Evolutionary conservation across 768 basidiomycete species (phyloP), one percentile per base, ranked within the genome.

Genomic region (Kwoniella heveanensis): DNA sequence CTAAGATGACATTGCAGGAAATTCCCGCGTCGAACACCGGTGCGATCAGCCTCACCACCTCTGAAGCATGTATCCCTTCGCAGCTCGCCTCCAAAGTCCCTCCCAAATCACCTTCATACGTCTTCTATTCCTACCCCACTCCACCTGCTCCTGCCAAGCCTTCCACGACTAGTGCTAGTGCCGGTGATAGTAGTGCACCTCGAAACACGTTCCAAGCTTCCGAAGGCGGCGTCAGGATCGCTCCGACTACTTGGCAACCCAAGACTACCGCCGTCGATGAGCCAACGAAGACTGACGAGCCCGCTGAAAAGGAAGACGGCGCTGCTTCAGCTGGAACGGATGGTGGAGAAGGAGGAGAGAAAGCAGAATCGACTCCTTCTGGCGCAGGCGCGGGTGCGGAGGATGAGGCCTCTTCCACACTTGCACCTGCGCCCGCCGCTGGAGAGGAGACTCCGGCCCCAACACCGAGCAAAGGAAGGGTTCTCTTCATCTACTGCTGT

Each of bases 401-500:
- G 6, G 26, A 51, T 24, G 27, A 46, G 29, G 53, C 56, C 13
- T 10, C 48, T 44, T 22, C 54, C 24, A 54, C 32, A 1, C 22
- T 6, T 36, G 52, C 48, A 19, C 22, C 46, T 7, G 37, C 44
- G 6, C 62, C 54, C 22, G 51, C 52, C 46, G 47, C 58, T 13
- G 48, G 29, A 10, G 50, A 44, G 29, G 67, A 60, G 36, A 24
- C 52, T 13, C 32, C 22, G 37, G n/a, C n/a, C n/a, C n/a, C n/a
- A n/a, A 32, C 32, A 13, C 21, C 37, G 12, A 47, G 44, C 52
- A 74, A 75, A 49, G 74, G 74, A 8, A 29, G 68, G 54, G 72
- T 80, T 24, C 89, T 90, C 54, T 93, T 92, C 80, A 90, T 96
- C 60, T 98, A 97, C 80, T 90, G 89, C 21, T 98, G 94, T 77